Evolutionary conservation across 345 rosid genomes (phyloP).

Genomic region (Kandelia obovata): DNA sequence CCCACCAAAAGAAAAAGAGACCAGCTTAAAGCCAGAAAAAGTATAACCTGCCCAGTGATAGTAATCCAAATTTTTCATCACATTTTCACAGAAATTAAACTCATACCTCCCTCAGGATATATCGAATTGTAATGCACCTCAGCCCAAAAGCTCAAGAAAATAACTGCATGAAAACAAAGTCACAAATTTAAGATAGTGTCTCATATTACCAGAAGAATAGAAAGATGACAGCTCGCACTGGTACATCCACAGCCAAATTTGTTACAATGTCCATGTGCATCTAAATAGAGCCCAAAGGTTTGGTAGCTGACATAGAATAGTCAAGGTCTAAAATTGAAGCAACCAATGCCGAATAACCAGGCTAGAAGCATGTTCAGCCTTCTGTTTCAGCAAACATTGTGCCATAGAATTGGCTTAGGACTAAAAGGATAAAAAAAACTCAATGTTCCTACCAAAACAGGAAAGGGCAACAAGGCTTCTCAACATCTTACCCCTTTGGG

Average conservation of each 20-base stretch:
- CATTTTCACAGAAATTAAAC: neutral
- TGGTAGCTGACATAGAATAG: too few relatives aligned
- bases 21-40: too few relatives aligned
- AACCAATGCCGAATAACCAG: neutral
- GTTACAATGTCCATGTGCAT: neutral
- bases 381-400: neutral
- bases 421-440: neutral
- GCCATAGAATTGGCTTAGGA: neutral
- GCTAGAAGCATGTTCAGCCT: too few relatives aligned
- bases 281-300: too few relatives aligned
- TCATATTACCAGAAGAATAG: neutral
- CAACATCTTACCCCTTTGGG: constrained; percentile 58
- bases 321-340: too few relatives aligned
- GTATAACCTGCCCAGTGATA: neutral
- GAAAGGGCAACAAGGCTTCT: constrained; percentile 2
- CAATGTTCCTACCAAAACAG: neutral
- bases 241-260: neutral
- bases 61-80: neutral
- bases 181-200: neutral
- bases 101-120: constrained; percentile 80
- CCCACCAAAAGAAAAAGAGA: too few relatives aligned
- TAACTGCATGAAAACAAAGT: constrained; percentile 41
- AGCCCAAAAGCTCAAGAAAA: constrained; percentile 93
- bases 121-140: constrained; percentile 97
- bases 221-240: neutral